phyloP scores from a whole-genome alignment of 331 rosid species.

The Rosa hybrid region DNA sequence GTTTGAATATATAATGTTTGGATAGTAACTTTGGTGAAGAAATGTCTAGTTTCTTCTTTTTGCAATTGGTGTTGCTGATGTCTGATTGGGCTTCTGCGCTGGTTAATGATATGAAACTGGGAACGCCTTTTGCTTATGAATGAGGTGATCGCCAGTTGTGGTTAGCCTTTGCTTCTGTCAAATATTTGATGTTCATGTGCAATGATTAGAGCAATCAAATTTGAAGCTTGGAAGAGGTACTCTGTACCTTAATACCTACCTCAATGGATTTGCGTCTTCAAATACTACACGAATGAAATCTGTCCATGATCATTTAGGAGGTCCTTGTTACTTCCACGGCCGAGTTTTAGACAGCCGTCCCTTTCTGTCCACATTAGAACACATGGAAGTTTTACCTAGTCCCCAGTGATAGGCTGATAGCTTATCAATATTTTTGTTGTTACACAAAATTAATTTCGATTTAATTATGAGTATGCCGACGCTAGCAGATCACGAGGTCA shows the following conservation, averaged over 20 bases:
- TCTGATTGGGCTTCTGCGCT: neutral
- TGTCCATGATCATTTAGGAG: neutral
- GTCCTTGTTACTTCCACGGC: neutral
- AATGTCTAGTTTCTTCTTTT: neutral
- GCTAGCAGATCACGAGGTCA: neutral
- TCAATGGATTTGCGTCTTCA: neutral
- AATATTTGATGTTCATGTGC: neutral
- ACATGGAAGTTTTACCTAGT: neutral
- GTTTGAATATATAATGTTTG: neutral
- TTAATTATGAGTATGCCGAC: neutral
- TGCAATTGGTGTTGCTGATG: neutral
- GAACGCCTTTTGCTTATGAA: neutral
- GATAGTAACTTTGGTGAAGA: neutral
- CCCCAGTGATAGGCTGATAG: neutral
- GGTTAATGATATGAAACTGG: neutral
- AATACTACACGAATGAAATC: neutral
- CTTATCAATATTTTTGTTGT: constrained; percentile 1
- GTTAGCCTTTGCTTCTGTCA: neutral
- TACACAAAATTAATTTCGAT: neutral
- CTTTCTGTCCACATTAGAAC: neutral
- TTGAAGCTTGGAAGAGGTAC: neutral
- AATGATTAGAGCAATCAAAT: neutral
- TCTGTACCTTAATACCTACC: neutral
- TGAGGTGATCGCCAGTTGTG: neutral
- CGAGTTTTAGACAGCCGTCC: neutral